Evolutionary conservation across 2,329 filamentous ascomycete species (phyloP).

Genomic region (Daldinia sp.): DNA sequence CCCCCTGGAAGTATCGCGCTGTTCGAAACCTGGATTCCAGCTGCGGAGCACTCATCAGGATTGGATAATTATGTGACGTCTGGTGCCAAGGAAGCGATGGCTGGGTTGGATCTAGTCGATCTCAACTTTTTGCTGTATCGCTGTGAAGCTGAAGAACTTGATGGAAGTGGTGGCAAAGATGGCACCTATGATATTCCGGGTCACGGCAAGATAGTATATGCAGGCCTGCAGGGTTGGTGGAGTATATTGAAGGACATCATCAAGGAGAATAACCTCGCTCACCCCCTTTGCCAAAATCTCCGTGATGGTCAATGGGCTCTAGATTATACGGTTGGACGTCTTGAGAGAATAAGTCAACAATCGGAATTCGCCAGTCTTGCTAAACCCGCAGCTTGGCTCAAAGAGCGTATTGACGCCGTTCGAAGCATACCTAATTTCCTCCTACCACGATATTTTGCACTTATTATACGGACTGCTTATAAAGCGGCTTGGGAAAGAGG

Average conservation of each 20-base stretch:
- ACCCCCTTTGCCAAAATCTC: slow-evolving; percentile 93
- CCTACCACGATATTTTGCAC: slow-evolving; percentile 90
- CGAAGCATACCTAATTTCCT: slow-evolving; percentile 88
- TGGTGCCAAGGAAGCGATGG: slow-evolving; percentile 83
- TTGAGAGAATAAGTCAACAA: slow-evolving; percentile 77
- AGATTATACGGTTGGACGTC: slow-evolving; percentile 84
- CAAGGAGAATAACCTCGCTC: slow-evolving; percentile 88
- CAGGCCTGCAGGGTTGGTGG: slow-evolving; percentile 99
- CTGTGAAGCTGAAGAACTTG: slow-evolving; percentile 87
- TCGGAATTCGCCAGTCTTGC: slow-evolving; percentile 72
- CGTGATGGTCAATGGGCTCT: slow-evolving; percentile 92
- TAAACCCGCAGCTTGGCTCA: slow-evolving; percentile 81
- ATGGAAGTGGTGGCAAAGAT: slow-evolving; percentile 81
- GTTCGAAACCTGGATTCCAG: slow-evolving; percentile 95
- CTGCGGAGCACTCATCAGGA: slow-evolving; percentile 83
- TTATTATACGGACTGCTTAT: slow-evolving; percentile 90
- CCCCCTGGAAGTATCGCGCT: slow-evolving; percentile 94
- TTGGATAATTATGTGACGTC: slow-evolving; percentile 89
- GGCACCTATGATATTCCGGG: slow-evolving; percentile 91
- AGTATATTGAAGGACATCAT: slow-evolving; percentile 88
- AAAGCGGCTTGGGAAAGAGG: slow-evolving; percentile 82
- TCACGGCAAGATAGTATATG: slow-evolving; percentile 88
- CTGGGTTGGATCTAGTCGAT: slow-evolving; percentile 79
- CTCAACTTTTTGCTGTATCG: slow-evolving; percentile 93
- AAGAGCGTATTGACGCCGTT: slow-evolving; percentile 86